These are phyloP conservation scores for Cordyceps fumosorosea DNA, from an alignment of 2,329 filamentous ascomycete genomes.

Conservation along the genomic window DNA sequence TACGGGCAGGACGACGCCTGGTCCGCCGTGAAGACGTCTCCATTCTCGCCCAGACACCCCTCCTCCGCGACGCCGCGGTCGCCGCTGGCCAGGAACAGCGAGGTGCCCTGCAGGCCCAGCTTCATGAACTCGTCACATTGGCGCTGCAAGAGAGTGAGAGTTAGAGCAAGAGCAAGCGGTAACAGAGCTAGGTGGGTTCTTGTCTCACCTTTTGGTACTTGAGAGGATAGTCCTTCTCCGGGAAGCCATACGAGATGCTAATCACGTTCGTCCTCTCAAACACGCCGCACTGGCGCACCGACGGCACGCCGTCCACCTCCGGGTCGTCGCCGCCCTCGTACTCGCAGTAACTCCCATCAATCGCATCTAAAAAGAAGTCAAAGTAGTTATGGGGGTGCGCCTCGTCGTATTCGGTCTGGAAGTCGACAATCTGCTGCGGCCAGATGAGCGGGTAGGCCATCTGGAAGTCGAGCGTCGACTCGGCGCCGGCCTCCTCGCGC, in stretches of 20 bases:
- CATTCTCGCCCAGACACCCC: slow-evolving; percentile 14
- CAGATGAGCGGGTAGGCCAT: slow-evolving; percentile 43
- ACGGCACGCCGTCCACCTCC: slow-evolving; percentile 41
- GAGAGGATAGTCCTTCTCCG: slow-evolving; percentile 39
- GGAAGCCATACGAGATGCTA: slow-evolving; percentile 39
- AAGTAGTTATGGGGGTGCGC: background rate
- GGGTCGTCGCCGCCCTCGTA: slow-evolving; percentile 41
- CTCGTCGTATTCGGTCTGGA: slow-evolving; percentile 20
- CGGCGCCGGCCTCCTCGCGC: slow-evolving; percentile 23
- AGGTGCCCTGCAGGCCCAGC: slow-evolving; percentile 36
- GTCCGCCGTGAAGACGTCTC: slow-evolving; percentile 27
- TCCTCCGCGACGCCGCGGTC: slow-evolving; percentile 30
- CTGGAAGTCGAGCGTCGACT: slow-evolving; percentile 43
- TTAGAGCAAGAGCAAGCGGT: too few species aligned
- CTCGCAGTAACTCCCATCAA: slow-evolving; percentile 43
- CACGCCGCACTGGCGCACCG: slow-evolving; percentile 24
- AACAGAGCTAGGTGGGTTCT: too few species aligned
- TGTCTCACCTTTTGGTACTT: slow-evolving; percentile 33
- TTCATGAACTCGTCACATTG: slow-evolving; percentile 40
- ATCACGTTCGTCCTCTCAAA: slow-evolving; percentile 24
- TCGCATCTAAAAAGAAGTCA: slow-evolving; percentile 38
- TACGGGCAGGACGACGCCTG: slow-evolving; percentile 34
- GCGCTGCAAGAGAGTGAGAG: too few species aligned
- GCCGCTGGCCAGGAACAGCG: slow-evolving; percentile 34
- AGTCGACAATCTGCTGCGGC: slow-evolving; percentile 41